Percentiles rank a stretch among this genome's conserved stretches.
These are phyloP conservation scores for Stachybotrys chartarum DNA, from an alignment of 2,329 filamentous ascomycete species.

Conservation along the genomic window DNA sequence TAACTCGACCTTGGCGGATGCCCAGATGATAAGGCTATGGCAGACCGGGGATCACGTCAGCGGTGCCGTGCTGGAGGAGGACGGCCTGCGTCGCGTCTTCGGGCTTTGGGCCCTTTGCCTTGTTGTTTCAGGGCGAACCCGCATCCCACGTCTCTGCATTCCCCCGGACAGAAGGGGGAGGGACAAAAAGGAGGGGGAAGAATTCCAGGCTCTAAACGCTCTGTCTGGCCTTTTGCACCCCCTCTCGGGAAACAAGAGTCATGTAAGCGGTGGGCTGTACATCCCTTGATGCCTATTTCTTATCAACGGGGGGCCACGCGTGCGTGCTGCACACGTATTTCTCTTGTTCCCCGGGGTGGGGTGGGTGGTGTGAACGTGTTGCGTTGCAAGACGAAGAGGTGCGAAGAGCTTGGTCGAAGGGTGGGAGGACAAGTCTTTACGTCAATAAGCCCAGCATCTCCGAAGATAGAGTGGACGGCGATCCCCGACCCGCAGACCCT, in stretches of 20 bases:
- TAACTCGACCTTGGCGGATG: neutral
- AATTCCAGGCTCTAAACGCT: neutral
- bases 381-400: neutral
- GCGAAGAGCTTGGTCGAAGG: neutral
- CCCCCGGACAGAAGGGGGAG: neutral
- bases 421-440: too few species aligned
- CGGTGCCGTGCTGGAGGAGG: neutral
- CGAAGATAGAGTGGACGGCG: too few species aligned
- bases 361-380: neutral
- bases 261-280: neutral
- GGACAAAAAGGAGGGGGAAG: neutral
- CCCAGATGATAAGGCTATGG: neutral
- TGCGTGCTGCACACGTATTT: neutral
- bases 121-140: neutral
- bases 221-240: neutral
- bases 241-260: neutral
- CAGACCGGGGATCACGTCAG: neutral
- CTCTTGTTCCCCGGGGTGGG: neutral
- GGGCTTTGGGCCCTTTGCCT: neutral
- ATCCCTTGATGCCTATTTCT: neutral
- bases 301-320: neutral
- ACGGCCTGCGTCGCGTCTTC: neutral
- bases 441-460: too few species aligned
- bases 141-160: neutral
- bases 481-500: too few species aligned